A percentile compares a stretch with the other conserved stretches of the same genome.
These are phyloP conservation scores for Castanea crenata DNA, from an alignment of 306 rosid species.

Conservation along the genomic window DNA sequence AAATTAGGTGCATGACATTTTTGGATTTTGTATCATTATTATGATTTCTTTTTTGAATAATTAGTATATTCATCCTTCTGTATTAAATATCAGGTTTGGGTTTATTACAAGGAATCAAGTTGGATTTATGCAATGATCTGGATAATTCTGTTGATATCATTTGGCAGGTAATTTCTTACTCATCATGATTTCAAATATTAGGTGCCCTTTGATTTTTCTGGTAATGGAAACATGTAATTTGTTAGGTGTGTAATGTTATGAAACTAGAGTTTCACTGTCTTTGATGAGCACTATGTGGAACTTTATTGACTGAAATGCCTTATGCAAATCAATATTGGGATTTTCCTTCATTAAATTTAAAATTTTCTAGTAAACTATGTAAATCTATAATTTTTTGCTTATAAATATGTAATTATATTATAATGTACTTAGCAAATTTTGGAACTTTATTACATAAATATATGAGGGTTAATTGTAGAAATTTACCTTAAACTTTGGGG, in stretches of 20 bases:
- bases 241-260: constrained; percentile 2
- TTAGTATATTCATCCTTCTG: background rate
- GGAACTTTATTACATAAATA: background rate
- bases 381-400: background rate
- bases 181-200: constrained; percentile 10
- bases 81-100: constrained; percentile 69
- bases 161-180: constrained; percentile 69
- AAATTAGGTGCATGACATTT: background rate
- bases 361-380: background rate
- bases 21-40: constrained; percentile 1
- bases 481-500: too few relatives aligned
- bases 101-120: constrained; percentile 68
- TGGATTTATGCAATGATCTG: constrained; percentile 60
- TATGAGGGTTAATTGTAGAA: too few relatives aligned
- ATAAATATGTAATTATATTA: background rate
- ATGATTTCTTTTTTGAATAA: constrained; percentile 18
- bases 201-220: background rate
- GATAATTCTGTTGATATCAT: constrained; percentile 62
- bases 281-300: background rate
- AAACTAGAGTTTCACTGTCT: background rate
- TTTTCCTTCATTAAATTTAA: background rate
- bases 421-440: background rate
- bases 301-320: background rate
- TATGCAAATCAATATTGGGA: background rate
- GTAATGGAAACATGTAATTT: constrained; percentile 7